Evolutionary conservation across 805 yeast genomes (phyloP), one percentile per base, ranked within the genome.

Genomic region (Wickerhamomyces kurtzmanii): DNA sequence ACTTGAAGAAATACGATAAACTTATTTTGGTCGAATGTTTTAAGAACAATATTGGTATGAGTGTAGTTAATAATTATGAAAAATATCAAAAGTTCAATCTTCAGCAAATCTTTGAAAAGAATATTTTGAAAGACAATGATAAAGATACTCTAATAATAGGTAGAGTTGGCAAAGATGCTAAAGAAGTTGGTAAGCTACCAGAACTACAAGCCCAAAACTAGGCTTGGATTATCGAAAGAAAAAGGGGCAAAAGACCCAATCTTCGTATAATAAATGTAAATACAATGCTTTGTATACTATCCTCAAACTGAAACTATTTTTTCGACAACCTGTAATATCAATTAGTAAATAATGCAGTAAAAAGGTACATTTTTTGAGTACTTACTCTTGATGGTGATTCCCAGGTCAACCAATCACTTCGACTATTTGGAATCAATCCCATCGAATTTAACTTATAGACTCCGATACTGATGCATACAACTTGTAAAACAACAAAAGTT

Each of bases 371-470:
- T n/a, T n/a, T n/a, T n/a, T n/a, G n/a, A n/a, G 14, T 12, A 31
- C 40, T 25, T 17, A 54, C 53, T 4, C 29, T 33, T 4, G 61
- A 39, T 6, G 63, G 57, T 3, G 40, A 42, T 47, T 86, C 93
- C 87, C 94, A 87, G 6, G 85, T 75, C 12, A 89, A 57, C 97
- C 97, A 91, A 49, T 89, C 98, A 39, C 94, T 78, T 25, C 67
- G 67, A 20, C 75, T 78, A 42, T 80, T 83, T 14, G 98, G 98
- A 33, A 89, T 74, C 38, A 89, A 59, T 0, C 96, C 97, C 96
- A 89, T 83, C 14, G 66, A 60, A 41, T 81, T 75, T 33, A 91
- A 57, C 51, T 91, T 91, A 74, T 84, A 86, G 12, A 86, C 45
- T 3, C 96, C 97, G 20, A 85, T 71, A 4, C 62, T 69, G 56